Evolutionary conservation across 495 filamentous ascomycete genomes (phyloP).

Genomic region (Neurospora sp.): DNA sequence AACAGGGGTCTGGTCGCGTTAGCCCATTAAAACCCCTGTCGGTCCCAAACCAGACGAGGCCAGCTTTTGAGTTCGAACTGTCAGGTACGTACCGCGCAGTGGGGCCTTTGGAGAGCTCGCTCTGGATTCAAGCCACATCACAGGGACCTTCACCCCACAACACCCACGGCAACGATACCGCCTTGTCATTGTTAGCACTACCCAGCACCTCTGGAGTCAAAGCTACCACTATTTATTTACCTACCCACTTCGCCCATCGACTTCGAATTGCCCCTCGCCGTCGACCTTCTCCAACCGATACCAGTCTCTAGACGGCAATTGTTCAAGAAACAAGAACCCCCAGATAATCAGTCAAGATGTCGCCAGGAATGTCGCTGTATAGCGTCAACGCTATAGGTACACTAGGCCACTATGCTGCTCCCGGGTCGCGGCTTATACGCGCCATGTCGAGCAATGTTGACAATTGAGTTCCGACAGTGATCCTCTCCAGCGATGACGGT

Average conservation of each 20-base stretch:
- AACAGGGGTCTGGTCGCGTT: constrained; percentile 4
- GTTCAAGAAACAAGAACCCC: neutral
- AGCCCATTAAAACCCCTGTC: constrained; percentile 17
- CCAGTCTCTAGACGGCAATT: neutral
- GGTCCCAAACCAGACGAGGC: neutral
- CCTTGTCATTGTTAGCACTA: neutral
- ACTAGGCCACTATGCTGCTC: neutral
- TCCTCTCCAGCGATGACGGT: constrained; percentile 74
- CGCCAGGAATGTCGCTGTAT: constrained; percentile 67
- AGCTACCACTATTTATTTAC: neutral
- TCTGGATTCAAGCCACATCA: constrained; percentile 20
- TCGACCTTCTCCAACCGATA: neutral
- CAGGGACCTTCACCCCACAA: constrained; percentile 17
- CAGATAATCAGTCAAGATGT: constrained; percentile 22
- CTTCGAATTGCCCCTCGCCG: neutral
- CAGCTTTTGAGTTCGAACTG: neutral
- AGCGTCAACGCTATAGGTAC: constrained; percentile 83
- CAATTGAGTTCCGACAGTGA: constrained; percentile 10
- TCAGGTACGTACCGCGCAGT: constrained; percentile 12
- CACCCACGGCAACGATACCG: neutral
- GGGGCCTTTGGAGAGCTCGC: constrained; percentile 5
- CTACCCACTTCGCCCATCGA: neutral
- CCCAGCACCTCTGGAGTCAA: neutral
- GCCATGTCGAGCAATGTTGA: neutral
- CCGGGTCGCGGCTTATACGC: constrained; percentile 1